A percentile compares a stretch with the other conserved stretches of the same genome.
These are phyloP conservation scores for Wolfiporia cocos DNA, from an alignment of 1,284 basidiomycete genomes.

Conservation along the genomic window DNA sequence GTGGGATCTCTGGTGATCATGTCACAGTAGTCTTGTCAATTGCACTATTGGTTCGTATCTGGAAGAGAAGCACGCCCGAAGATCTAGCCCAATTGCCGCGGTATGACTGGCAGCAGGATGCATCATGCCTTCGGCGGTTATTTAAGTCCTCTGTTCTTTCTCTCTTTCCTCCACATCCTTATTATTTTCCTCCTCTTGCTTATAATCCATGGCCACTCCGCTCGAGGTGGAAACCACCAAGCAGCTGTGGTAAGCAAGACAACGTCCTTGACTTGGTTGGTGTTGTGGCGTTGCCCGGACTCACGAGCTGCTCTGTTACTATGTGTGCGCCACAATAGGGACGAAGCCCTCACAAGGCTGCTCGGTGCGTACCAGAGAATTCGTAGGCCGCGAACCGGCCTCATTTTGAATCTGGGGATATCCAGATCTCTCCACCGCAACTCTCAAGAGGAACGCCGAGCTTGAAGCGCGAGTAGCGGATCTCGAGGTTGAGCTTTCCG, in stretches of 20 bases:
- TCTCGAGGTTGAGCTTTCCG: constrained; percentile 59
- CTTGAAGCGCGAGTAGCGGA: constrained; percentile 57
- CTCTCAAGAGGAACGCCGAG: constrained; percentile 55
- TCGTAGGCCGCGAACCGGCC: too few species aligned
- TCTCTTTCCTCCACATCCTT: constrained; percentile 26
- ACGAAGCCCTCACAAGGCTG: constrained; percentile 54
- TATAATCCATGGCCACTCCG: constrained; percentile 45
- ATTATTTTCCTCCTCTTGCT: constrained; percentile 18
- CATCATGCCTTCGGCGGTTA: constrained; percentile 34
- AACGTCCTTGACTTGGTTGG: too few species aligned
- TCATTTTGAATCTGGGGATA: background rate
- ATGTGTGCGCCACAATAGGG: constrained; percentile 34
- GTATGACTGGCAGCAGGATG: constrained; percentile 27
- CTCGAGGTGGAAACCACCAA: constrained; percentile 50
- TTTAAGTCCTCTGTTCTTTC: constrained; percentile 33
- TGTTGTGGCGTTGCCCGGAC: constrained; percentile 5
- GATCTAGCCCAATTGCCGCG: constrained; percentile 35
- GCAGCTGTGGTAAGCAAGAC: constrained; percentile 51
- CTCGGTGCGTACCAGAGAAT: constrained; percentile 35
- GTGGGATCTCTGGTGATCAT: too few species aligned
- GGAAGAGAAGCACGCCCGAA: constrained; percentile 28
- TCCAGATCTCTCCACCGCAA: constrained; percentile 55
- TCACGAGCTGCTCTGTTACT: background rate
- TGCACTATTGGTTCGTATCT: constrained; percentile 20
- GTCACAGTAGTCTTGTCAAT: constrained; percentile 12